A percentile compares a stretch with the other conserved stretches of the same genome.
These are phyloP conservation scores for Trametes sp. DNA, from an alignment of 1,284 basidiomycete species.

Conservation along the genomic window DNA sequence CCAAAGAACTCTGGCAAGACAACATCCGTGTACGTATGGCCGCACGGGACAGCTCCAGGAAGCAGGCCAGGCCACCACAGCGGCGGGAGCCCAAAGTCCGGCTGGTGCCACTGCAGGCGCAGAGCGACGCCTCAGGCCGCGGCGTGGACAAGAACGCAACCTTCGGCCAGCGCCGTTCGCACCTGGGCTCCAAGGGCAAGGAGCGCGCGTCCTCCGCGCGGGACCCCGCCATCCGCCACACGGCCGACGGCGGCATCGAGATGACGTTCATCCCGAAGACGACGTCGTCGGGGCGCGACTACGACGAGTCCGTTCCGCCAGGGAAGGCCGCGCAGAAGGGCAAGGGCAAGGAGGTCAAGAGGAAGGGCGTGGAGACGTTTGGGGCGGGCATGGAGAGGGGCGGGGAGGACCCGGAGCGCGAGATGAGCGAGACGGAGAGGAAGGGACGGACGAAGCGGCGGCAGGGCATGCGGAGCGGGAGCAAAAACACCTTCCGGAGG, in stretches of 20 bases:
- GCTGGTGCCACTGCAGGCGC: constrained; percentile 66
- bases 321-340: constrained; percentile 35
- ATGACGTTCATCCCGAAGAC: constrained; percentile 68
- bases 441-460: constrained; percentile 77
- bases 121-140: constrained; percentile 45
- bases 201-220: constrained; percentile 19
- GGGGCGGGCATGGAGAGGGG: constrained; percentile 89
- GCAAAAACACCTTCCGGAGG: constrained; percentile 81
- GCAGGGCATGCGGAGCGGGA: constrained; percentile 82
- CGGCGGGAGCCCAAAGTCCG: constrained; percentile 58
- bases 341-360: constrained; percentile 47
- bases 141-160: constrained; percentile 58
- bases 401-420: constrained; percentile 53
- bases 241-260: constrained; percentile 66
- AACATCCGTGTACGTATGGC: constrained; percentile 38
- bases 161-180: constrained; percentile 71
- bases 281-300: constrained; percentile 43
- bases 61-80: constrained; percentile 22
- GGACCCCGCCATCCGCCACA: constrained; percentile 28
- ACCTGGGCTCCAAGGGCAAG: constrained; percentile 33
- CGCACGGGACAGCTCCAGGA: constrained; percentile 30
- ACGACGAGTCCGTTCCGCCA: too few species aligned
- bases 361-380: constrained; percentile 79
- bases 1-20: constrained; percentile 41
- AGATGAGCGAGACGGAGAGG: constrained; percentile 63